phyloP scores from a whole-genome alignment of 345 rosid species.

The Camelina sativa region DNA sequence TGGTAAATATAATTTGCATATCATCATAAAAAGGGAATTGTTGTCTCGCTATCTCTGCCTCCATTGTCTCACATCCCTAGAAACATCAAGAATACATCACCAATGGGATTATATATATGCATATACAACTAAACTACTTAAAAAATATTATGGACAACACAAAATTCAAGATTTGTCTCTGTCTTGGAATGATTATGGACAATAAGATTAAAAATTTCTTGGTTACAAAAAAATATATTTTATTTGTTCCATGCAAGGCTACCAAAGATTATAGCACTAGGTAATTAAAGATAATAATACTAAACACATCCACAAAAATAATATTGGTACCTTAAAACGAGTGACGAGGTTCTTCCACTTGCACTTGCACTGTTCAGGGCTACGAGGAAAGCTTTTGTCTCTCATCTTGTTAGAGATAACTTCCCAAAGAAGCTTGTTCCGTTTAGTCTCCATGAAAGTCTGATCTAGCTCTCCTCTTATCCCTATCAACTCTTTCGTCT shows the following conservation, averaged over 20 bases:
- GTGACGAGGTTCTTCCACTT: conserved; percentile 99
- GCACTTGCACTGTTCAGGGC: conserved; percentile 99
- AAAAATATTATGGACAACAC: background rate
- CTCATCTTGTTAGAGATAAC: conserved; percentile 75
- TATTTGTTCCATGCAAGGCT: conserved; percentile 33
- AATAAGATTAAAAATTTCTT: background rate
- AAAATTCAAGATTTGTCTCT: background rate
- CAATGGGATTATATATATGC: conserved; percentile 4
- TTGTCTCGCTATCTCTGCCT: conserved; percentile 70
- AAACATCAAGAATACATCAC: conserved; percentile 7
- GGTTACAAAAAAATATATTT: background rate
- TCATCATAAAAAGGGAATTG: conserved; percentile 86
- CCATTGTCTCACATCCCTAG: conserved; percentile 90
- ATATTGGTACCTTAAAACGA: conserved; percentile 73
- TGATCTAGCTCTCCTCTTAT: conserved; percentile 87
- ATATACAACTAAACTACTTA: conserved; percentile 3
- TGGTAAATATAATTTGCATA: conserved; percentile 66
- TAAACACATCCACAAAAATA: background rate
- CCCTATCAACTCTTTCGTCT: conserved; percentile 79
- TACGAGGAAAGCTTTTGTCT: conserved; percentile 81
- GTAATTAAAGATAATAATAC: conserved; percentile 7
- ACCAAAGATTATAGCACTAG: background rate
- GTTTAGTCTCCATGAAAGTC: conserved; percentile 91
- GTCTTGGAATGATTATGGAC: background rate
- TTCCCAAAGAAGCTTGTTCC: conserved; percentile 95